Conservation (phyloP, 768 basidiomycete genomes). For the Exsudoporus frostii region DNA sequence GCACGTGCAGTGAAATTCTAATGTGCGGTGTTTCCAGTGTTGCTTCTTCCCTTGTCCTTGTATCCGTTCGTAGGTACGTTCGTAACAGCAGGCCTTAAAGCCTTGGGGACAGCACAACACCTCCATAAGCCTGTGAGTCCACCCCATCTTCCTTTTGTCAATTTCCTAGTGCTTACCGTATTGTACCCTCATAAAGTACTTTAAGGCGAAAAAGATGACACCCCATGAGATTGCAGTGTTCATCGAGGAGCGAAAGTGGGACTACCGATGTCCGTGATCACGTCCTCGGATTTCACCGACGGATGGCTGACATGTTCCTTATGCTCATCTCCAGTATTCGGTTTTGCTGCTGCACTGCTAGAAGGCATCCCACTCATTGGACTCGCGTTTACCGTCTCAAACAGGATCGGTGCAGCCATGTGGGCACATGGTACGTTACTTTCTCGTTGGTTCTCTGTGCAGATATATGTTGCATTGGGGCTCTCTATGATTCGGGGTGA, state of each 20-base stretch:
- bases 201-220: slow-evolving; percentile 80
- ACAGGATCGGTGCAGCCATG: slow-evolving; percentile 91
- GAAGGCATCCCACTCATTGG: slow-evolving; percentile 83
- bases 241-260: slow-evolving; percentile 88
- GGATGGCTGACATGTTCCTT: neutral
- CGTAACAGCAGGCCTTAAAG: slow-evolving; percentile 61
- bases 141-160: neutral
- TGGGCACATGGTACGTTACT: slow-evolving; percentile 73
- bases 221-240: slow-evolving; percentile 65
- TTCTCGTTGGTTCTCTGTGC: neutral
- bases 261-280: slow-evolving; percentile 61
- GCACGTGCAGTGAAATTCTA: neutral
- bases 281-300: neutral
- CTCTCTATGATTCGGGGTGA: no score
- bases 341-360: slow-evolving; percentile 77
- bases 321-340: slow-evolving; percentile 55
- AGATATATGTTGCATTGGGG: neutral
- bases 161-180: neutral
- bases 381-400: slow-evolving; percentile 78
- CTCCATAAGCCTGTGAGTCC: slow-evolving; percentile 63
- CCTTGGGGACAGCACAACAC: slow-evolving; percentile 61
- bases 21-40: slow-evolving; percentile 33
- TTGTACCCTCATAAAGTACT: slow-evolving; percentile 54
- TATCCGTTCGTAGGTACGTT: slow-evolving; percentile 69
- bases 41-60: slow-evolving; percentile 60